These are phyloP conservation scores for Verticillium zaregamsianum DNA, from an alignment of 2,329 filamentous ascomycete species.

Conservation along the genomic window DNA sequence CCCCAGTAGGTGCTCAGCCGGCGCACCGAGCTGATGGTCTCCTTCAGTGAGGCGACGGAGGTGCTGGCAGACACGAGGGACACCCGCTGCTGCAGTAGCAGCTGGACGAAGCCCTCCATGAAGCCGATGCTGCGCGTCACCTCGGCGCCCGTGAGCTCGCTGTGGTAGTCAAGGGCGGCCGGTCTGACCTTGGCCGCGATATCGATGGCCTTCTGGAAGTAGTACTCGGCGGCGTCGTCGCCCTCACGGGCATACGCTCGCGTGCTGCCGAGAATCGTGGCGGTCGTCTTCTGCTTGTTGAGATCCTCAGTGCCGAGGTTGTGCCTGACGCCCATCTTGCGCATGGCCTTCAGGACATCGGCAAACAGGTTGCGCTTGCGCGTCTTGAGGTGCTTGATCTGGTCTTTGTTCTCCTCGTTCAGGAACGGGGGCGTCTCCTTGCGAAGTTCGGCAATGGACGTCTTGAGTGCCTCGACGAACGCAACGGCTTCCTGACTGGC, in stretches of 20 bases:
- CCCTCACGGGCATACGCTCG: conserved; percentile 16
- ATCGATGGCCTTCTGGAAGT: conserved; percentile 77
- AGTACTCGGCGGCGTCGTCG: conserved; percentile 56
- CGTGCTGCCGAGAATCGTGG: conserved; percentile 60
- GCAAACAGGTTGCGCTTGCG: conserved; percentile 88
- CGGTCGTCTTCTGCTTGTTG: conserved; percentile 66
- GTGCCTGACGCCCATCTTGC: conserved; percentile 83
- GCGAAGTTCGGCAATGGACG: conserved; percentile 68
- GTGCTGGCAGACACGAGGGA: conserved; percentile 37
- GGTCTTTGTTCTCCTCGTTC: conserved; percentile 80
- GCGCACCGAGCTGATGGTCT: conserved; percentile 10
- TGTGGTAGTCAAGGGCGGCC: conserved; percentile 68
- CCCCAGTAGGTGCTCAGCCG: conserved; percentile 10
- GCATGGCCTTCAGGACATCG: conserved; percentile 77
- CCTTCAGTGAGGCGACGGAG: conserved; percentile 24
- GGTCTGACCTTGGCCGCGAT: conserved; percentile 64
- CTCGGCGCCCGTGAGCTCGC: conserved; percentile 79
- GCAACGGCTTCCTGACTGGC: conserved; percentile 26
- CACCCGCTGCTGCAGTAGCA: conserved; percentile 57
- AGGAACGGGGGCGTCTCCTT: conserved; percentile 78
- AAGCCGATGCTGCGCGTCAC: conserved; percentile 75
- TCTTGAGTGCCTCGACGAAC: conserved; percentile 66
- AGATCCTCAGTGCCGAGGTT: conserved; percentile 75
- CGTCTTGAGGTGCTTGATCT: conserved; percentile 83
- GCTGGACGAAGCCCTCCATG: conserved; percentile 77